Conservation (phyloP, 371 early-diverging fungal genomes). For the Fennellomyces sp. region DNA sequence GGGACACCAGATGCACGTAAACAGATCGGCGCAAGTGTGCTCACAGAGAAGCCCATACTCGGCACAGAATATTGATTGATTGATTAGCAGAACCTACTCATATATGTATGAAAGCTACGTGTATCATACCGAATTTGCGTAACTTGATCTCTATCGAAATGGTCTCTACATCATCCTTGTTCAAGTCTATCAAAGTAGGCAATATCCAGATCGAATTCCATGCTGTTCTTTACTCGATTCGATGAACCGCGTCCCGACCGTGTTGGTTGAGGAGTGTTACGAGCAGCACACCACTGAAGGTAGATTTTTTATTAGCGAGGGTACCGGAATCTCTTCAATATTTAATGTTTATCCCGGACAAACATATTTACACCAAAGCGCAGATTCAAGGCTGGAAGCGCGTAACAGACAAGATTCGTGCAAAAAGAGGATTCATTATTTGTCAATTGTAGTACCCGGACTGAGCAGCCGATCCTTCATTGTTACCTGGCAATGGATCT, state of each 20-base stretch:
- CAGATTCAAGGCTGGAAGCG: constrained; percentile 63
- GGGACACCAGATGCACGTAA: too few species aligned
- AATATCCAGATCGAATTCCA: constrained; percentile 40
- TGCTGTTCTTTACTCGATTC: constrained; percentile 56
- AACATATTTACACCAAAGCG: constrained; percentile 51
- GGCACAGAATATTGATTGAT: too few species aligned
- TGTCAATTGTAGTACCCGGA: constrained; percentile 42
- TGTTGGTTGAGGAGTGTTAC: constrained; percentile 55
- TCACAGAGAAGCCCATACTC: too few species aligned
- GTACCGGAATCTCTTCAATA: constrained; percentile 44
- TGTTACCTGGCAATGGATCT: constrained; percentile 5
- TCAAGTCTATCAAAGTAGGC: constrained; percentile 36
- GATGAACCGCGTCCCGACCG: constrained; percentile 40
- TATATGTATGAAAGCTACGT: neutral
- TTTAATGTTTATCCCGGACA: constrained; percentile 40
- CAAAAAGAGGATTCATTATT: constrained; percentile 59
- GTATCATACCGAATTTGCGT: neutral
- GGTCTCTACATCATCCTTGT: constrained; percentile 19
- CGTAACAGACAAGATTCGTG: constrained; percentile 60
- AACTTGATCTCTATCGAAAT: neutral
- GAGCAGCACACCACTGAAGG: constrained; percentile 56
- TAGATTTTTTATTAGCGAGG: constrained; percentile 65
- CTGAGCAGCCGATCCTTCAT: constrained; percentile 5
- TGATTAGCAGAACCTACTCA: neutral
- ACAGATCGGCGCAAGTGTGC: too few species aligned